Conservation (phyloP, 2,329 filamentous ascomycete species). For the Sarocladiaceae sp. region DNA sequence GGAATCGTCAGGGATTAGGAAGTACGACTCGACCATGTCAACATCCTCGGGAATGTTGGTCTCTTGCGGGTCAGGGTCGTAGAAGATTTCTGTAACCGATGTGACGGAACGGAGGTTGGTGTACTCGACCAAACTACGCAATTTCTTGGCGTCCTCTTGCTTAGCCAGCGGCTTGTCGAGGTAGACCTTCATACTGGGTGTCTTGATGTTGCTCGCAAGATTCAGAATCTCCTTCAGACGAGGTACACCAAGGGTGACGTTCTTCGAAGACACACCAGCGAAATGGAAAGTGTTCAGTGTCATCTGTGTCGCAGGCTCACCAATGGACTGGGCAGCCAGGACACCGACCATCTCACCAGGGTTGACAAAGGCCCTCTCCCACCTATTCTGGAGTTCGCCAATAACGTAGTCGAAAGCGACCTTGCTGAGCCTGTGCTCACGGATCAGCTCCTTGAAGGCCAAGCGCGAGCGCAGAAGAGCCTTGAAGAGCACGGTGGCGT, state of each 20-base stretch:
- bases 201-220: conserved; percentile 97
- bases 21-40: conserved; percentile 97
- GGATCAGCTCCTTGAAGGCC: conserved; percentile 88
- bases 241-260: conserved; percentile 97
- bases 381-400: conserved; percentile 85
- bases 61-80: conserved; percentile 82
- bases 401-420: conserved; percentile 89
- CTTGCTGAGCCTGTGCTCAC: conserved; percentile 80
- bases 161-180: conserved; percentile 60
- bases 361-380: conserved; percentile 78
- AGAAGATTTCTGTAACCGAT: conserved; percentile 91
- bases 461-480: conserved; percentile 83
- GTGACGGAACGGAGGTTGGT: conserved; percentile 91
- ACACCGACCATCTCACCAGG: conserved; percentile 99
- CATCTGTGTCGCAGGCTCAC: conserved; percentile 98
- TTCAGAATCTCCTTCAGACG: conserved; percentile 99
- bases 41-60: conserved; percentile 84
- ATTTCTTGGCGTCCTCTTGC: conserved; percentile 76
- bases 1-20: conserved; percentile 81
- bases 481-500: conserved; percentile 89
- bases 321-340: conserved; percentile 94
- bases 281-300: conserved; percentile 99
- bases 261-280: conserved; percentile 99
- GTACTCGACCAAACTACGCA: conserved; percentile 89
- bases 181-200: conserved; percentile 93